Evolutionary conservation across 306 rosid species (phyloP), one percentile per base, ranked within the genome.

Genomic region (Cicer cuneatum): DNA sequence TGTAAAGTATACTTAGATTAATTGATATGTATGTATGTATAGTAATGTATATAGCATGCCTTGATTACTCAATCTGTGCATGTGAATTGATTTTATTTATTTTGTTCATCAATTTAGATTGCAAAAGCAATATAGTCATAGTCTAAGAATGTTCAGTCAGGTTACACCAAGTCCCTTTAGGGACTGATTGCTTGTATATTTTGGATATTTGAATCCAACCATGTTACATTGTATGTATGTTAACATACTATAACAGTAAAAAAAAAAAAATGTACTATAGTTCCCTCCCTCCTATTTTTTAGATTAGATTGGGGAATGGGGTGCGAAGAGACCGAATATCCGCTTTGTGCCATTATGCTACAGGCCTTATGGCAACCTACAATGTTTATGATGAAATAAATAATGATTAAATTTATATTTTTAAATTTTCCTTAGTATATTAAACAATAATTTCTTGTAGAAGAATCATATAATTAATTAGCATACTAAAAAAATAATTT

Each of bases 31-130:
- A 29, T 29, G 41, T 59, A 14, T 59, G 35, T 53, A 53, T 53
- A 18, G 35, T 53, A 18, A 35, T 13, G 66, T 59, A 59, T 59
- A 59, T 59, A 59, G 43, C 66, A 59, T 59, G 66, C 66, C 66
- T 12, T 59, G 43, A 13, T 59, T 59, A 59, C 66, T 59, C 19
- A 33, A 59, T 59, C 13, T 59, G 19, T 59, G 66, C 66, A 59
- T 59, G 42, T 59, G 13, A 10, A 10, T 24, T 56, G 62, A 24
- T 58, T 53, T 54, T 16, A 16, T 54, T 54, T 9, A 18, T 18
- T 53, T 51, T 15, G 7, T 15, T 51, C 9, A 15, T 33, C 6
- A 35, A 33, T 33, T 59, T 59, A 59, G 66, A 33, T 59, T 59
- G 66, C 66, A 35, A 59, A 33, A 59, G 42, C 65, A 59, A 59